Evolutionary conservation across 1,284 basidiomycete genomes (phyloP), one percentile per base, ranked within the genome.

Genomic region (Ganoderma boninense): DNA sequence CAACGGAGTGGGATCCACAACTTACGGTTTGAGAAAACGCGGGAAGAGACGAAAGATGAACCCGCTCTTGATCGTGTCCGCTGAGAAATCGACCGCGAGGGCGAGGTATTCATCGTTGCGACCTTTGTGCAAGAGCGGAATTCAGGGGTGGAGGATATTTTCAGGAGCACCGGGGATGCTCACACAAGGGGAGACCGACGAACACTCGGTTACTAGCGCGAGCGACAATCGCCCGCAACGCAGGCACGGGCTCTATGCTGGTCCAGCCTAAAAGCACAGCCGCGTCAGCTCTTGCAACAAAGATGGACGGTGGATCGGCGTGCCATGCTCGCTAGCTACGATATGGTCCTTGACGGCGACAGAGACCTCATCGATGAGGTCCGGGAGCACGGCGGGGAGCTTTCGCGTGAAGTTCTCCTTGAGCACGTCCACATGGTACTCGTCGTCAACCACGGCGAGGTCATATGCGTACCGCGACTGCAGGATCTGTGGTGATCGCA

Each of bases 181-280:
- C 14, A 84, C 68, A 23, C 20, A 66, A 14, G 8, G 83, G 83
- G 8, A 79, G 66, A 0, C 86, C 85, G 67, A 87, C 82, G 66
- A 87, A 84, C 7, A 83, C 82, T 46, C 85, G 81, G 73, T 86
- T 87, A 69, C 80, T 84, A n/a, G 67, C 64, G 2, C 70, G 60
- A 4, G 62, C 68, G 29, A 73, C 59, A 40, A 73, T 69, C 44
- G 69, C 44, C 59, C 57, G 67, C 23, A 64, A 46, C 0, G 65
- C 38, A 7, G 46, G 35, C 42, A 67, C 23, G 11, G 60, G 62
- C 10, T 66, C 29, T 32, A 71, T 43, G 11, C 29, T 38, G 2
- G 42, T 49, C 70, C 72, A 73, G 11, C 64, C 70, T 71, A 40
- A 3, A 40, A 20, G 4, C 18, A 10, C 14, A 56, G 32, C 11